Evolutionary conservation across 1,284 basidiomycete genomes (phyloP).

Genomic region (Naganishia albida): DNA sequence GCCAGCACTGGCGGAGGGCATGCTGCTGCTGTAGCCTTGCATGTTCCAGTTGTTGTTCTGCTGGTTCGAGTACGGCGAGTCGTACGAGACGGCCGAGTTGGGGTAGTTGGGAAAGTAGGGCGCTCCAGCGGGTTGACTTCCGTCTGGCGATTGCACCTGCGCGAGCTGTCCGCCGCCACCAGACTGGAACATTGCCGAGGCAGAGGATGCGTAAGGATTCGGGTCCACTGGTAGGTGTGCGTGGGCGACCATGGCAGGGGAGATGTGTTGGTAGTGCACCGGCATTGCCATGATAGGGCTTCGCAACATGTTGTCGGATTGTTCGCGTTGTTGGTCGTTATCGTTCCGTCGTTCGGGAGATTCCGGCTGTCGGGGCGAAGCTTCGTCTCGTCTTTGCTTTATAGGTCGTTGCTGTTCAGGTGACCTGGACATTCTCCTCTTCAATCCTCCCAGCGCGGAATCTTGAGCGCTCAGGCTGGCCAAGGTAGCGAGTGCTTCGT

Average conservation of each 20-base stretch:
- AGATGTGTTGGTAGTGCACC: slow-evolving; percentile 27
- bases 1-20: slow-evolving; percentile 14
- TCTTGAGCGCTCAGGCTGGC: slow-evolving; percentile 19
- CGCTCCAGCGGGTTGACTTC: slow-evolving; percentile 5
- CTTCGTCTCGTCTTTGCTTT: slow-evolving; percentile 11
- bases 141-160: slow-evolving; percentile 7
- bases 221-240: slow-evolving; percentile 10
- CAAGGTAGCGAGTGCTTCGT: slow-evolving; percentile 16
- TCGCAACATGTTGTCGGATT: slow-evolving; percentile 21
- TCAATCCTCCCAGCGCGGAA: slow-evolving; percentile 6
- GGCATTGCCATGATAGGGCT: slow-evolving; percentile 26
- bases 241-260: slow-evolving; percentile 21
- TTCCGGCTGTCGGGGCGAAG: not conserved
- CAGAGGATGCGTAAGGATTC: slow-evolving; percentile 23
- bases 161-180: slow-evolving; percentile 12
- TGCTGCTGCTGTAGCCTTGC: slow-evolving; percentile 23
- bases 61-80: slow-evolving; percentile 20
- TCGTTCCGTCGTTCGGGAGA: not conserved
- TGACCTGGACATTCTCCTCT: slow-evolving; percentile 27
- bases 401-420: slow-evolving; percentile 8
- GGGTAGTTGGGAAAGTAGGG: slow-evolving; percentile 15
- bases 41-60: slow-evolving; percentile 26
- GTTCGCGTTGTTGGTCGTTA: slow-evolving; percentile 8
- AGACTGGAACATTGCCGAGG: slow-evolving; percentile 27
- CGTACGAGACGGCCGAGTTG: slow-evolving; percentile 14